A percentile compares a stretch with the other conserved stretches of the same genome.
Evolutionary conservation across 2,329 filamentous ascomycete species (phyloP).

Genomic region (Didymellaceae sp.): DNA sequence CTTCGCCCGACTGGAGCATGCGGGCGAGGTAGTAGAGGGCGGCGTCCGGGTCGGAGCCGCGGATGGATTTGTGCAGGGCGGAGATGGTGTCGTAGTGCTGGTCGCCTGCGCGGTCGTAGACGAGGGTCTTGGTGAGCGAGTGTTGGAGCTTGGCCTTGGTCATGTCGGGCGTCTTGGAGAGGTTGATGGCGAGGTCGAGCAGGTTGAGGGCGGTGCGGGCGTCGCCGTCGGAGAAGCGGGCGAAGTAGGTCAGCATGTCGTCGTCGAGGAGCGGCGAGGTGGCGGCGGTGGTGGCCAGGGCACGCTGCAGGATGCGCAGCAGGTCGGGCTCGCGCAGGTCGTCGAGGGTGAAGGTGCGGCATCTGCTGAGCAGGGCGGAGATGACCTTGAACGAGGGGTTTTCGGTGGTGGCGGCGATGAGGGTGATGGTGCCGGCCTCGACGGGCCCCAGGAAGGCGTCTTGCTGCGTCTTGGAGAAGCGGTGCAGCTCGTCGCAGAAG

Average conservation of each 20-base stretch:
- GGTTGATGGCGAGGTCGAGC: conserved; percentile 83
- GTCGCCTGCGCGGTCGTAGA: conserved; percentile 94
- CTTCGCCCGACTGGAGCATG: conserved; percentile 95
- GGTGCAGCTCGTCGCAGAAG: conserved; percentile 96
- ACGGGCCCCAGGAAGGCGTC: conserved; percentile 94
- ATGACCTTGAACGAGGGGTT: conserved; percentile 96
- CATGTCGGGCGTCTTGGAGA: conserved; percentile 68
- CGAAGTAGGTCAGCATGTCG: conserved; percentile 79
- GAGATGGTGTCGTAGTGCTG: conserved; percentile 98
- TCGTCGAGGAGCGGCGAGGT: conserved; percentile 71
- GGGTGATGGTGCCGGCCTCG: conserved; percentile 85
- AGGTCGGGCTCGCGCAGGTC: conserved; percentile 77
- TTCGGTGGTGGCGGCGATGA: conserved; percentile 96
- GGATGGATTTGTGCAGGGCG: conserved; percentile 94
- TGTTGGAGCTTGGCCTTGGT: conserved; percentile 81
- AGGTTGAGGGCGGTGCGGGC: conserved; percentile 92
- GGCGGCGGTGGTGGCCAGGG: conserved; percentile 65
- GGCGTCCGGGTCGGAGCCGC: conserved; percentile 85
- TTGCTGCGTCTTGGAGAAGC: conserved; percentile 90
- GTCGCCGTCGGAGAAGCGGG: conserved; percentile 88
- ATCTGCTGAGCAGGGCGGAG: conserved; percentile 83
- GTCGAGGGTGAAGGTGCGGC: conserved; percentile 85
- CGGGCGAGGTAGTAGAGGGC: conserved; percentile 92
- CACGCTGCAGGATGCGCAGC: conserved; percentile 75
- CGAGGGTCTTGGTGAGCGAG: conserved; percentile 85